Evolutionary conservation across 257 asterid genomes (phyloP), one percentile per base, ranked within the genome.

Genomic region (Salvia miltiorrhiza): DNA sequence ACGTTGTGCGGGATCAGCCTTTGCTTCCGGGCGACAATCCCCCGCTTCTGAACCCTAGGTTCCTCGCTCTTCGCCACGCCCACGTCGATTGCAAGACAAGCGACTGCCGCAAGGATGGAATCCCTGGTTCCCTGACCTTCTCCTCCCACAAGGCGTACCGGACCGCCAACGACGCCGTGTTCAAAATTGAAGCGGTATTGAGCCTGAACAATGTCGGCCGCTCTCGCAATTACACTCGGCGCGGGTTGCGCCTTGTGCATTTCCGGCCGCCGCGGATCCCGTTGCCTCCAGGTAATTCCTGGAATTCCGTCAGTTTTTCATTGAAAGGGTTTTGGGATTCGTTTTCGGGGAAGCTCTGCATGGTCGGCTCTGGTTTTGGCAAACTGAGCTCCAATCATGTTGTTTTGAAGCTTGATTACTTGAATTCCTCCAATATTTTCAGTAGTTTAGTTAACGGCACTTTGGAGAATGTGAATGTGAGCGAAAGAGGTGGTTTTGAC

Each of bases 291-390:
- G 78, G 73, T 37, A 73, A 41, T 30, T 10, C 73, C 5, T 21
- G 72, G 78, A 69, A 41, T 35, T 70, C 64, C 12, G 23, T 54
- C 55, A 75, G n/a, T 56, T 82, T 83, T 61, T 52, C 68, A 11
- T 23, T 93, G 58, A 73, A 67, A 26, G 98, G 98, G 45, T 85
- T 82, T 69, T 93, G 97, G 98, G 84, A 87, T 76, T 88, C 92
- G 57, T 30, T 60, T 21, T 78, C 92, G 3, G 96, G 98, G 70
- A 88, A 84, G 74, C 87, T 93, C 20, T 93, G 98, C 71, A 85
- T 90, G 97, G 78, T 88, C 10, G 96, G 95, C n/a, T 64, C 87
- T 19, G 97, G 93, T 72, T 49, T 57, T 35, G 78, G 79, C 13
- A 78, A 55, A 69, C 72, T 65, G 7, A 67, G 81, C 48, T 74